Conservation (phyloP, 176 grass and related monocot genomes). For the Leersia perrieri region DNA sequence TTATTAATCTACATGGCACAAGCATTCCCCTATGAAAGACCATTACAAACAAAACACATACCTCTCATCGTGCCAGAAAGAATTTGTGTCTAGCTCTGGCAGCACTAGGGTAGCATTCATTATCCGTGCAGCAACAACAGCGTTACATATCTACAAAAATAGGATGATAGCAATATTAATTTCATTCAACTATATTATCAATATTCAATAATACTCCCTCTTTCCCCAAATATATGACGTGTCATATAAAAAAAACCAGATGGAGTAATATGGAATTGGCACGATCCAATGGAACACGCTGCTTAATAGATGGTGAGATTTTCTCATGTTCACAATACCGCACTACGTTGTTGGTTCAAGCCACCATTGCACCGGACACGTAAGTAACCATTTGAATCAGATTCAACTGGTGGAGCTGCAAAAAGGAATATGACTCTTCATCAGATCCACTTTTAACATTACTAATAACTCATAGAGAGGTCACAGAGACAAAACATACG, state of each 20-base stretch:
- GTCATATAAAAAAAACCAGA: too few relatives aligned
- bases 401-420: constrained; percentile 80
- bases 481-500: constrained; percentile 45
- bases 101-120: constrained; percentile 97
- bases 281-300: background rate
- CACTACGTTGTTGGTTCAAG: constrained; percentile 91
- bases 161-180: constrained; percentile 16
- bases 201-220: too few relatives aligned
- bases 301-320: constrained; percentile 13
- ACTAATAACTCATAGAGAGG: background rate
- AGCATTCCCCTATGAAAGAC: background rate
- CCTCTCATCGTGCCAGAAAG: constrained; percentile 97
- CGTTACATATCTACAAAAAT: constrained; percentile 94
- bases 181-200: constrained; percentile 25
- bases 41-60: constrained; percentile 25
- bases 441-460: constrained; percentile 23
- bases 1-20: background rate
- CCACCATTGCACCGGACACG: constrained; percentile 98
- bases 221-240: too few relatives aligned
- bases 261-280: constrained; percentile 27
- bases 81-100: constrained; percentile 95
- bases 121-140: constrained; percentile 93
- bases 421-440: constrained; percentile 30
- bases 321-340: constrained; percentile 55
- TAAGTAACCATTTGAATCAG: constrained; percentile 74